phyloP scores from a whole-genome alignment of 192 early-diverging fungal species.

The Umbelopsis sp. region DNA sequence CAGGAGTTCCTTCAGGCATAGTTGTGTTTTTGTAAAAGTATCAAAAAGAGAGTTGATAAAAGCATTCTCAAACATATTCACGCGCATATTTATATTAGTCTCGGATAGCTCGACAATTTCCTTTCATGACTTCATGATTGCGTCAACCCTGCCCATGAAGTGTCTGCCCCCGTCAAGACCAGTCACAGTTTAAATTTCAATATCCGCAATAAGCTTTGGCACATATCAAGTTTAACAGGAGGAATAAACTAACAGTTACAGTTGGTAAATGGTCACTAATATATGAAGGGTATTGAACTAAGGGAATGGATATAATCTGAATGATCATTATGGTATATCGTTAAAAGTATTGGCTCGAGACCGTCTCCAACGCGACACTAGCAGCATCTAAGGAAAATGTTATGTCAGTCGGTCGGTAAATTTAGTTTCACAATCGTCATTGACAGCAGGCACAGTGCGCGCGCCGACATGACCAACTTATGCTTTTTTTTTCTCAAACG shows the following conservation, averaged over 20 bases:
- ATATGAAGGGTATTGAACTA: not conserved
- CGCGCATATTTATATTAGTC: no score
- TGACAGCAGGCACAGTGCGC: not conserved
- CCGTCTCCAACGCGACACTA: slow-evolving; percentile 11
- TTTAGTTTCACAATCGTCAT: slow-evolving; percentile 14
- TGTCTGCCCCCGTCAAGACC: not conserved
- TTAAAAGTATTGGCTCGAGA: slow-evolving; percentile 6
- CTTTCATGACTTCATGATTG: slow-evolving; percentile 16
- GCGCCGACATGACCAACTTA: no score
- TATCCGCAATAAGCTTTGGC: not conserved
- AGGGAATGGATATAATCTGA: not conserved
- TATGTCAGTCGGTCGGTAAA: not conserved
- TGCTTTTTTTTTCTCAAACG: not conserved
- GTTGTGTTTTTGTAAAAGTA: slow-evolving; percentile 16
- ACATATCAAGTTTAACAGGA: not conserved
- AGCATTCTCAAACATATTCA: no score
- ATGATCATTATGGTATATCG: not conserved
- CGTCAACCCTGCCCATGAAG: not conserved
- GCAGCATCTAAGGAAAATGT: not conserved
- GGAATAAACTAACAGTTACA: not conserved
- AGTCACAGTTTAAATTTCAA: not conserved
- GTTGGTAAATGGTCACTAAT: not conserved
- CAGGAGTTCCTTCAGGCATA: slow-evolving; percentile 21
- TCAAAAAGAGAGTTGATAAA: no score
- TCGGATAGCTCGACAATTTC: no score